A percentile compares a stretch with the other conserved stretches of the same genome.
phyloP scores from a whole-genome alignment of 352 stramenopile species.

The Hyaloperonospora arabidopsidis region DNA sequence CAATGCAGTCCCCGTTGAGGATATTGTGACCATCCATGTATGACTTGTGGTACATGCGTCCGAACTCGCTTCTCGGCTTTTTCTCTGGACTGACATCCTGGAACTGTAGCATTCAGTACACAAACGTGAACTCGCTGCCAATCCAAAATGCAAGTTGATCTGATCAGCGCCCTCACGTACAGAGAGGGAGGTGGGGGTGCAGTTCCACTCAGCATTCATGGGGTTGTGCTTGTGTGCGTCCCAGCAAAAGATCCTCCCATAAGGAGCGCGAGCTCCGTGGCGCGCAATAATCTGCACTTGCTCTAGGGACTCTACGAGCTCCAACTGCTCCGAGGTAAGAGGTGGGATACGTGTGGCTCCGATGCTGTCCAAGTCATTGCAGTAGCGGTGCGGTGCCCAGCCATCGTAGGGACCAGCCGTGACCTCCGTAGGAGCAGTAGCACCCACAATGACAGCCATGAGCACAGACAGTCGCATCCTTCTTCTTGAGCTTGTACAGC shows the following conservation, averaged over 20 bases:
- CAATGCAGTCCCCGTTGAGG: constrained; percentile 59
- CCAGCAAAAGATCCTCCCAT: constrained; percentile 74
- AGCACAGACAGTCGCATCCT: constrained; percentile 28
- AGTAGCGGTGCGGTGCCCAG: constrained; percentile 78
- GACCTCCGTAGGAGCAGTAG: constrained; percentile 6
- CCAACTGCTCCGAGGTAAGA: constrained; percentile 46
- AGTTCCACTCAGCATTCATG: constrained; percentile 69
- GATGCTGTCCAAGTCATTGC: constrained; percentile 62
- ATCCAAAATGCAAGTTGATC: neutral
- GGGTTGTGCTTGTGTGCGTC: constrained; percentile 56
- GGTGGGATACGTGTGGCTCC: constrained; percentile 47
- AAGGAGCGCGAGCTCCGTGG: constrained; percentile 67
- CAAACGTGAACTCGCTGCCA: no score
- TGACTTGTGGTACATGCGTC: constrained; percentile 69
- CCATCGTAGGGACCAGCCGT: constrained; percentile 49
- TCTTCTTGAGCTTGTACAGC: constrained; percentile 3
- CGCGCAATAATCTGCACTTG: constrained; percentile 81
- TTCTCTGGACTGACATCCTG: constrained; percentile 55
- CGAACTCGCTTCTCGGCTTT: constrained; percentile 39
- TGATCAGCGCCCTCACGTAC: constrained; percentile 26
- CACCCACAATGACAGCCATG: constrained; percentile 13
- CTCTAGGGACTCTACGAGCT: constrained; percentile 60
- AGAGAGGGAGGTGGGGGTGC: constrained; percentile 60
- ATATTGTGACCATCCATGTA: constrained; percentile 76
- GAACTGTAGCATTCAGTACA: constrained; percentile 29